phyloP scores from a whole-genome alignment of 2,329 filamentous ascomycete species.

The Trichoderma sp. region DNA sequence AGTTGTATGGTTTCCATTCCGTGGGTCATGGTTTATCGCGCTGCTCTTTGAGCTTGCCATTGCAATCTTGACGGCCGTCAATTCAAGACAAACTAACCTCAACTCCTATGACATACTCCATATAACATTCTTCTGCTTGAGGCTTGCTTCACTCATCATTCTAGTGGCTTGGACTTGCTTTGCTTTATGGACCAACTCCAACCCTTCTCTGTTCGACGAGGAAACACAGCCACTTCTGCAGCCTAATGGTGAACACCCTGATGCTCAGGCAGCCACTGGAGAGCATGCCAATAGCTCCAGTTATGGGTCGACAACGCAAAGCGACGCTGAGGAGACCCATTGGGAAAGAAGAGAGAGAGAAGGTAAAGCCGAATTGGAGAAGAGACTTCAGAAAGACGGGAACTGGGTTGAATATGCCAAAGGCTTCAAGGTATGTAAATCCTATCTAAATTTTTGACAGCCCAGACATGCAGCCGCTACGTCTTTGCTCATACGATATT shows the following conservation, averaged over 20 bases:
- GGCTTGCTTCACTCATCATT: constrained; percentile 29
- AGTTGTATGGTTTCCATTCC: constrained; percentile 61
- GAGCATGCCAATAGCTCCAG: constrained; percentile 28
- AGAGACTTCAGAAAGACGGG: constrained; percentile 69
- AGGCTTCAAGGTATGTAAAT: constrained; percentile 56
- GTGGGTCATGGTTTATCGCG: constrained; percentile 59
- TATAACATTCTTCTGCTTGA: constrained; percentile 22
- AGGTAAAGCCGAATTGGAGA: constrained; percentile 58
- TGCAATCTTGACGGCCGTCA: constrained; percentile 29
- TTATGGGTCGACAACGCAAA: constrained; percentile 44
- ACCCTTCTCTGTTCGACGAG: constrained; percentile 42
- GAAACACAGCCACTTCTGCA: constrained; percentile 59
- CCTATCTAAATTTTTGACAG: background rate
- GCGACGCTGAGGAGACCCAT: constrained; percentile 46
- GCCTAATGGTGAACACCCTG: constrained; percentile 12
- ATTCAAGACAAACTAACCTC: constrained; percentile 8
- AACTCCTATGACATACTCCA: constrained; percentile 27
- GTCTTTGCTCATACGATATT: background rate
- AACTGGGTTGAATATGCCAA: constrained; percentile 76
- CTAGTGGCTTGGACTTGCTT: constrained; percentile 29
- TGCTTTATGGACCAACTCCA: constrained; percentile 28
- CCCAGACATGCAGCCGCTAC: background rate
- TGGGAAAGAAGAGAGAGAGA: constrained; percentile 54
- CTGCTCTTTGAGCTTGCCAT: constrained; percentile 54
- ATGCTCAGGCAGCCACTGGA: constrained; percentile 13